Evolutionary conservation across 352 stramenopile genomes (phyloP).

Genomic region (Globisporangium mamillatum): DNA sequence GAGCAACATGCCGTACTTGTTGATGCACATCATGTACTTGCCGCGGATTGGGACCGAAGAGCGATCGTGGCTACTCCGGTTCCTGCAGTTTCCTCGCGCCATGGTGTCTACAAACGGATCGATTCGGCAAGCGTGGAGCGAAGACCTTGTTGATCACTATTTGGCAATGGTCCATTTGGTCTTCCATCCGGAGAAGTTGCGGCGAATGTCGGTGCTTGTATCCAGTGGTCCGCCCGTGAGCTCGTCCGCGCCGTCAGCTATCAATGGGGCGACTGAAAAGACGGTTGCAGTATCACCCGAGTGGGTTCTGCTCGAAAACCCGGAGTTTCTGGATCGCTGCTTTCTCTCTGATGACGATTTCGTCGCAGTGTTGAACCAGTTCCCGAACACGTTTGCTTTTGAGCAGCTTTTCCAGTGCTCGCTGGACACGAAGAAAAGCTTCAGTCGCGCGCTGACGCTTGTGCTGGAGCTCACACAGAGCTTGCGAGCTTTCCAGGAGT

Average conservation of each 20-base stretch:
- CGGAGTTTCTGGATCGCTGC: slow-evolving; percentile 73
- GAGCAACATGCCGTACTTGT: slow-evolving; percentile 77
- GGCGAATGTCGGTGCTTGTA: slow-evolving; percentile 64
- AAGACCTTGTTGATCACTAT: slow-evolving; percentile 84
- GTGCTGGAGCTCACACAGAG: slow-evolving; percentile 76
- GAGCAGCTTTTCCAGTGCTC: slow-evolving; percentile 70
- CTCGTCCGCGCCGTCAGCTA: slow-evolving; percentile 11
- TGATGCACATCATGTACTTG: slow-evolving; percentile 87
- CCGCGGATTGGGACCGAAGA: slow-evolving; percentile 77
- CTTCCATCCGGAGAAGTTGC: slow-evolving; percentile 83
- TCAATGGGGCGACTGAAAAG: slow-evolving; percentile 24
- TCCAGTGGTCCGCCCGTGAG: slow-evolving; percentile 50
- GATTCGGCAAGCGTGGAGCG: slow-evolving; percentile 62
- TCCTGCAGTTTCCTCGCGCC: slow-evolving; percentile 76
- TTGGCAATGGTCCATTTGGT: slow-evolving; percentile 84
- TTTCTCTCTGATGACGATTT: slow-evolving; percentile 86
- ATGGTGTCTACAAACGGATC: slow-evolving; percentile 57
- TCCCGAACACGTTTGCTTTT: slow-evolving; percentile 80
- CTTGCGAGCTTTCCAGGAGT: slow-evolving; percentile 71
- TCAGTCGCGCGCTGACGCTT: slow-evolving; percentile 69
- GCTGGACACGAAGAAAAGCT: slow-evolving; percentile 74
- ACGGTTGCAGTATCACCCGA: slow-evolving; percentile 49
- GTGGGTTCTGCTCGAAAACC: slow-evolving; percentile 84
- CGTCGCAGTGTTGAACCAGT: slow-evolving; percentile 80
- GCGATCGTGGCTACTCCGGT: slow-evolving; percentile 73